Conservation (phyloP, 31 red algal genomes). For the Porphyra umbilicalis region DNA sequence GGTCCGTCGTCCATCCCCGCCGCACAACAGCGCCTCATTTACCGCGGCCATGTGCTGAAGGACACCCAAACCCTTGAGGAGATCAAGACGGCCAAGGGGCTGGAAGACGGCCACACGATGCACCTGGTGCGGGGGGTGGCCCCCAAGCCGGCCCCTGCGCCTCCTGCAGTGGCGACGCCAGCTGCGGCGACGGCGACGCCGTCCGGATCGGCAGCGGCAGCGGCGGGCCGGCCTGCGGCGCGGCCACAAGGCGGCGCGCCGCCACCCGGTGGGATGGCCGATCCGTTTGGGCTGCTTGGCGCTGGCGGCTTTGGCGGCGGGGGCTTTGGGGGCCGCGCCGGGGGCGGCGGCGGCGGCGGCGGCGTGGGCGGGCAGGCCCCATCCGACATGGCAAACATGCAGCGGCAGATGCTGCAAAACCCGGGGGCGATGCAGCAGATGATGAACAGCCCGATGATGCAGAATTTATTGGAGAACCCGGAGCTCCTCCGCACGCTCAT, state of each 20-base stretch:
- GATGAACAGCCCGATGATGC: slow-evolving; percentile 93
- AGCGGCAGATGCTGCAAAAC: slow-evolving; percentile 66
- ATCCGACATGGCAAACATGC: slow-evolving; percentile 33
- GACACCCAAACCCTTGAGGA: slow-evolving; percentile 80
- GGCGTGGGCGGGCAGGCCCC: slow-evolving; percentile 7
- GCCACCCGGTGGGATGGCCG: slow-evolving; percentile 8
- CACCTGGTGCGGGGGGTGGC: slow-evolving; percentile 70
- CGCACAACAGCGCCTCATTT: slow-evolving; percentile 81
- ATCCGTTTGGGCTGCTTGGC: slow-evolving; percentile 10
- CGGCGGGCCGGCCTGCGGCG: background rate
- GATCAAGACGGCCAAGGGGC: slow-evolving; percentile 66
- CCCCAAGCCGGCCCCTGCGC: slow-evolving; percentile 13
- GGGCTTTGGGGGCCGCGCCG: slow-evolving; percentile 3
- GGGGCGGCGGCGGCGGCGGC: slow-evolving; percentile 4
- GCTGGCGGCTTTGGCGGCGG: slow-evolving; percentile 23
- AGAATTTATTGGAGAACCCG: slow-evolving; percentile 88
- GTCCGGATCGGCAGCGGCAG: background rate
- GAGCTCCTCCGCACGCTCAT: slow-evolving; percentile 83
- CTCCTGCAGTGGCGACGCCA: background rate
- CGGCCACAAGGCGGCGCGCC: background rate
- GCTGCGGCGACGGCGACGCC: slow-evolving; percentile 5
- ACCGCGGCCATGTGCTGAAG: slow-evolving; percentile 93
- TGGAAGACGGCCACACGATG: slow-evolving; percentile 96
- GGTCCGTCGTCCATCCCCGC: slow-evolving; percentile 58
- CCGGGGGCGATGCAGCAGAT: slow-evolving; percentile 85